Conservation (phyloP, 1,139 yeast species). For the Protomyces inouyei region DNA sequence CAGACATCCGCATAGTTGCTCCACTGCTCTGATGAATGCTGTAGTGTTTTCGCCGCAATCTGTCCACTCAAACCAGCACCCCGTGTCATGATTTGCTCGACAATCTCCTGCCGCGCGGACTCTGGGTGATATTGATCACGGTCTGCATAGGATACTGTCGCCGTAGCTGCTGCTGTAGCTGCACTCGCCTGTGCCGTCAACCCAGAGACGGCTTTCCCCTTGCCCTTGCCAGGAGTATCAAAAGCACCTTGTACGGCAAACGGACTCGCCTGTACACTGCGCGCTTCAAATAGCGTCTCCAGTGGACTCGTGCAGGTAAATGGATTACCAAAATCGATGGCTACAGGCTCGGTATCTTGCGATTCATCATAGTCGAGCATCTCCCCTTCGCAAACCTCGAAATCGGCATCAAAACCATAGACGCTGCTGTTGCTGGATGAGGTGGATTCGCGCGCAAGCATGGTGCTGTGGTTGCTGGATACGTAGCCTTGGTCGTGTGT, state of each 20-base stretch:
- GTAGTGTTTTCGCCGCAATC: constrained; percentile 2
- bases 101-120: constrained; percentile 15
- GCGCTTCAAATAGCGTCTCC: not conserved
- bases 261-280: not conserved
- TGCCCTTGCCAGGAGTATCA: not conserved
- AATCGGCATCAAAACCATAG: not conserved
- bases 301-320: not conserved
- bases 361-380: not conserved
- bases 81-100: constrained; percentile 9
- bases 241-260: not conserved
- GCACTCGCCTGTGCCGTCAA: not conserved
- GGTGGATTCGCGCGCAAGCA: not conserved
- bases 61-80: constrained; percentile 3
- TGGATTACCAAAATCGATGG: not conserved
- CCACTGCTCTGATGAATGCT: constrained; percentile 22
- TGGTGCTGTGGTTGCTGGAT: not conserved
- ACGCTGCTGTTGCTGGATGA: not conserved
- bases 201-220: not conserved
- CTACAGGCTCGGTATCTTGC: not conserved
- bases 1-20: constrained; percentile 17
- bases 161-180: not conserved
- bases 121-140: constrained; percentile 23
- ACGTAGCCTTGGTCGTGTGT: not conserved
- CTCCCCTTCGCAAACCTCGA: not conserved
- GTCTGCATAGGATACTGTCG: not conserved